phyloP scores from a whole-genome alignment of 2,329 filamentous ascomycete species.

The Fusarium lateritium region DNA sequence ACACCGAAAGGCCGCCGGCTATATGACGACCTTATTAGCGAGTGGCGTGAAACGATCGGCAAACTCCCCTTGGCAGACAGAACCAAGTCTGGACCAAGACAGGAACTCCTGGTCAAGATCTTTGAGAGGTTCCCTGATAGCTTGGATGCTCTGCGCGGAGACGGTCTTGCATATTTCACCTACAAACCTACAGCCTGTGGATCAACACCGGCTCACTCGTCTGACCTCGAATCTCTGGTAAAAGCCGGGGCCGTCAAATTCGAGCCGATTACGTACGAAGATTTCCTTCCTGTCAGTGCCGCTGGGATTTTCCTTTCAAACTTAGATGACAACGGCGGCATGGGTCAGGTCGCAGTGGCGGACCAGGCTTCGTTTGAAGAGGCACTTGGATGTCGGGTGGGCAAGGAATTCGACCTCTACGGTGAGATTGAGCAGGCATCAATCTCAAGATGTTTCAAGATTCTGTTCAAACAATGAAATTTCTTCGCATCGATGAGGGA shows the following conservation, averaged over 20 bases:
- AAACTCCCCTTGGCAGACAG: background rate
- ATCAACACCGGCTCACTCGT: background rate
- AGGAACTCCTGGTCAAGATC: conserved; percentile 42
- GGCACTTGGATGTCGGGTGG: background rate
- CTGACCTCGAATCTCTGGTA: conserved; percentile 52
- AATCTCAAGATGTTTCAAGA: no score
- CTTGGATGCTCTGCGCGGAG: conserved; percentile 53
- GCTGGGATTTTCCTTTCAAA: conserved; percentile 66
- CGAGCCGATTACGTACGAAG: conserved; percentile 65
- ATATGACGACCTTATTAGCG: conserved; percentile 60
- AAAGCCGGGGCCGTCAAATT: conserved; percentile 52
- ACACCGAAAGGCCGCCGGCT: conserved; percentile 60
- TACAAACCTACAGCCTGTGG: conserved; percentile 46
- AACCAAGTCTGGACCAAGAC: conserved; percentile 4
- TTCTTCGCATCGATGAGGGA: no score
- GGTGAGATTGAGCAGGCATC: background rate
- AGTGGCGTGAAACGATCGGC: conserved; percentile 41
- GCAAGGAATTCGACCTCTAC: background rate
- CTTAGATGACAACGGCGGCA: conserved; percentile 32
- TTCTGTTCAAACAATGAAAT: no score
- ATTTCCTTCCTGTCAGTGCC: conserved; percentile 66
- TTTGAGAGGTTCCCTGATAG: conserved; percentile 60
- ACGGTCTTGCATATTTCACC: conserved; percentile 57
- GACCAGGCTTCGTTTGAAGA: background rate
- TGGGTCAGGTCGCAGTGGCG: no score